Conservation (phyloP, 2,329 filamentous ascomycete species). For the Xylaria sp. region DNA sequence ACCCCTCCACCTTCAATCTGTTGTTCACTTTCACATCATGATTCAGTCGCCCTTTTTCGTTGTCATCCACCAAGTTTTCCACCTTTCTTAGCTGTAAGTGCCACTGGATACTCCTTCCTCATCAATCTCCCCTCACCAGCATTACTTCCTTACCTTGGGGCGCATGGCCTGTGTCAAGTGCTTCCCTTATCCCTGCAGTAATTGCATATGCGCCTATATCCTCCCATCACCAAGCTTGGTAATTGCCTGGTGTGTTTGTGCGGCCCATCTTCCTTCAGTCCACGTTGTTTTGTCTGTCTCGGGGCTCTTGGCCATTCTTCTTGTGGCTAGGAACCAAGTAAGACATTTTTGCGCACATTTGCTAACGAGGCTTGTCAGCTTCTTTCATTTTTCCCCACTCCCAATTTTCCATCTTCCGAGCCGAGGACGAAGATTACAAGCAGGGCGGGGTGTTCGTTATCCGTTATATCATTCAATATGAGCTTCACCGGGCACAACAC, state of each 20-base stretch:
- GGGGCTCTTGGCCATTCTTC: neutral
- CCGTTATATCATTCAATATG: constrained; percentile 49
- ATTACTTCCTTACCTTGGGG: neutral
- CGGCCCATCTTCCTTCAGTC: neutral
- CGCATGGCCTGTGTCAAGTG: too few species aligned
- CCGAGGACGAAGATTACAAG: neutral
- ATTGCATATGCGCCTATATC: constrained; percentile 1
- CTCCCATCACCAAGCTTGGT: constrained; percentile 4
- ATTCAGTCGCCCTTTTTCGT: constrained; percentile 27
- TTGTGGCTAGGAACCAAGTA: neutral
- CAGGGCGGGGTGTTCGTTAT: constrained; percentile 1
- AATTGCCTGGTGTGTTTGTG: neutral
- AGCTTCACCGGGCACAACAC: constrained; percentile 62
- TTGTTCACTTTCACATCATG: constrained; percentile 30
- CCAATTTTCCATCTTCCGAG: neutral
- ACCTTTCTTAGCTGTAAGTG: constrained; percentile 33
- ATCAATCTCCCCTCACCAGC: neutral
- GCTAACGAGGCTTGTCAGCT: neutral
- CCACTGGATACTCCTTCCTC: neutral
- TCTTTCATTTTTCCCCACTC: neutral
- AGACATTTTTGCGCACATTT: neutral
- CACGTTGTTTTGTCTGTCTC: neutral
- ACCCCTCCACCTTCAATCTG: constrained; percentile 8
- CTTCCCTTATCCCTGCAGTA: neutral
- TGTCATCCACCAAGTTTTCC: constrained; percentile 20